A percentile compares a stretch with the other conserved stretches of the same genome.
These are phyloP conservation scores for Scopulariopsis brevicaulis DNA, from an alignment of 2,329 filamentous ascomycete species.

Conservation along the genomic window DNA sequence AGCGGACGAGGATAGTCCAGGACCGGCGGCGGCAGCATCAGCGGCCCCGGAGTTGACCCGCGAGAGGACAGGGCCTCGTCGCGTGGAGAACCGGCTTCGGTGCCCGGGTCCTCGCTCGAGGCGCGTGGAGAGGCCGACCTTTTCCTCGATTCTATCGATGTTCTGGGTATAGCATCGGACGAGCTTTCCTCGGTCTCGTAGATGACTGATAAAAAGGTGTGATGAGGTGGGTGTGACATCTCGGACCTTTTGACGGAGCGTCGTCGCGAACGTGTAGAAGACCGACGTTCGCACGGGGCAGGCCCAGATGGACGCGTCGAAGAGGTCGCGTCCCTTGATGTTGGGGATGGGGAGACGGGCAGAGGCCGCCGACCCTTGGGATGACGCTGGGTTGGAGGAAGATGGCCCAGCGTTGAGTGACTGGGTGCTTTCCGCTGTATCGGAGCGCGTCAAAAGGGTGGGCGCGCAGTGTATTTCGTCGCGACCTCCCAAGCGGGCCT, in stretches of 20 bases:
- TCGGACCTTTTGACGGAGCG: slow-evolving; percentile 50
- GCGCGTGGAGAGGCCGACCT: slow-evolving; percentile 54
- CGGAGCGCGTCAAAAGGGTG: not conserved
- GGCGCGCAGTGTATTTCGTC: slow-evolving; percentile 22
- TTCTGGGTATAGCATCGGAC: slow-evolving; percentile 67
- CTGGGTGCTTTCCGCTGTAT: not conserved
- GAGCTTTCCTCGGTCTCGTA: slow-evolving; percentile 56
- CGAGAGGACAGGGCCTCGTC: slow-evolving; percentile 14
- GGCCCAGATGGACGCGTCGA: slow-evolving; percentile 59
- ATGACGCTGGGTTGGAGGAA: slow-evolving; percentile 24
- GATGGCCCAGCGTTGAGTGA: slow-evolving; percentile 14
- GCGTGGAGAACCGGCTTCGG: slow-evolving; percentile 46
- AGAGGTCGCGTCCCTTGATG: slow-evolving; percentile 60
- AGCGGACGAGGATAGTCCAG: not conserved
- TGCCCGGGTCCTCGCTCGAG: slow-evolving; percentile 51
- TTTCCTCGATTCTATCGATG: slow-evolving; percentile 62
- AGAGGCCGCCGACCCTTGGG: slow-evolving; percentile 22
- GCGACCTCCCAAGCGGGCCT: not conserved
- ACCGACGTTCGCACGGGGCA: slow-evolving; percentile 57
- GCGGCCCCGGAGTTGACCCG: slow-evolving; percentile 15
- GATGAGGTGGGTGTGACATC: slow-evolving; percentile 53
- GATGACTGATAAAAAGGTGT: slow-evolving; percentile 56
- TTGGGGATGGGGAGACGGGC: slow-evolving; percentile 30
- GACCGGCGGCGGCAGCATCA: slow-evolving; percentile 5
- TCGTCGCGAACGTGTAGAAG: slow-evolving; percentile 63